phyloP scores from a whole-genome alignment of 352 stramenopile species.

The Pythium inflatum region DNA sequence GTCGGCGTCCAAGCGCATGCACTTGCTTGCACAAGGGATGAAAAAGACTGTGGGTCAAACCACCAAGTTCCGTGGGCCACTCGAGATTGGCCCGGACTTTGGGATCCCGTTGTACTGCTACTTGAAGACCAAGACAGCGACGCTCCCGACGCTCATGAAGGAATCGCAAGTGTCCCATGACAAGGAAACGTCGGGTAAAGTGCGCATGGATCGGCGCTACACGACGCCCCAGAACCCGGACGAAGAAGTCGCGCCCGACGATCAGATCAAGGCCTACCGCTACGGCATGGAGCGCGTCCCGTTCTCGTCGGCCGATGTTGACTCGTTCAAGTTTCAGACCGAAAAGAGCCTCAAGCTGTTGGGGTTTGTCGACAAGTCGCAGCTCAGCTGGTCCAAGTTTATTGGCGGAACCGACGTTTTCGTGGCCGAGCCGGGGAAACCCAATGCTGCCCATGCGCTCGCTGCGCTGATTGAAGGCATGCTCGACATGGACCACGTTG shows the following conservation, averaged over 20 bases:
- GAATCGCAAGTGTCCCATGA: constrained; percentile 74
- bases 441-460: constrained; percentile 59
- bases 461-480: constrained; percentile 71
- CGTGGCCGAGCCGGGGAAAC: constrained; percentile 74
- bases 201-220: constrained; percentile 77
- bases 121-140: constrained; percentile 76
- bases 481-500: constrained; percentile 60
- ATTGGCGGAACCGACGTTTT: constrained; percentile 72
- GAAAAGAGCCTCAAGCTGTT: constrained; percentile 79
- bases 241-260: constrained; percentile 69
- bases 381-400: constrained; percentile 62
- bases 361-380: constrained; percentile 64
- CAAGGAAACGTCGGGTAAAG: constrained; percentile 58
- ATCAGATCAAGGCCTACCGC: constrained; percentile 79
- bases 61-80: constrained; percentile 75
- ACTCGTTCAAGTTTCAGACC: constrained; percentile 82
- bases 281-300: constrained; percentile 82
- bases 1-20: constrained; percentile 73
- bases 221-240: constrained; percentile 68
- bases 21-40: constrained; percentile 76
- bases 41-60: constrained; percentile 71
- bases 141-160: constrained; percentile 69
- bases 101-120: constrained; percentile 81
- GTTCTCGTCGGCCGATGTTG: constrained; percentile 79
- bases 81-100: constrained; percentile 72